Base-by-base conservation (phyloP, 2,329 filamentous ascomycete species). In the Pyricularia sp. region DNA sequence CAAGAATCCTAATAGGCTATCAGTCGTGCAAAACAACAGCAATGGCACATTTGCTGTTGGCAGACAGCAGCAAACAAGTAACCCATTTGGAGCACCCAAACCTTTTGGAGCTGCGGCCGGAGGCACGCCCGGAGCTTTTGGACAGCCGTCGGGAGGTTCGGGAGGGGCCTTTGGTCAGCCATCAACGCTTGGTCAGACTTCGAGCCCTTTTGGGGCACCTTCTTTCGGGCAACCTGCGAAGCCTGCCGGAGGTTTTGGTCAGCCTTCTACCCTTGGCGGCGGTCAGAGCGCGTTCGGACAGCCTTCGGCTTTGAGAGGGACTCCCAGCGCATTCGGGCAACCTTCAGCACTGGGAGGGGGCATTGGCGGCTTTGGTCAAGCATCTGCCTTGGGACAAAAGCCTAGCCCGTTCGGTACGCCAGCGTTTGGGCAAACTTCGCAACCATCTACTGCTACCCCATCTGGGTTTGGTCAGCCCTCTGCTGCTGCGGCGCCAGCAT, bases 1-100 rank as follows among this genome's bases (percentile, higher is more conserved):
- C 64, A 83, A 85, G 55, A 90, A 91, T 70, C 90, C 90, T 1
- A 96, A 94, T 71, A 83, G 91, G 55, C 78, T 82, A 64, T 89
- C 93, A 68, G 79, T 87, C 24, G 84, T 82, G 73, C 77, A 80
- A 65, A 76, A 79, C 68, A 76, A 75, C 61, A 76, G 77, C 0
- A 78, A 76, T 65, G 78, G 79, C 60, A 73, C 76, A 62, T 84
- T 83, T 67, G 71, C 74, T 0, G 75, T 76, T 10, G 78, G 77
- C 44, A 76, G 72, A 68, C 68, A 49, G 63, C 55, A 62, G 40
- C 26, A 28, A 24, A 31, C 55, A 28, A 13, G 12, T 8, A 64
- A 53, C 35, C 61, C 66, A 7, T 66, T 66, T 12, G 64, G 64
- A 10, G 16, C 65, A 5, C n/a, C 13, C 70, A 19, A 66, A 26